Percentiles rank a stretch among this genome's conserved stretches.
Conservation (phyloP, 177 flowering plant species). For the Vitis hybrid region DNA sequence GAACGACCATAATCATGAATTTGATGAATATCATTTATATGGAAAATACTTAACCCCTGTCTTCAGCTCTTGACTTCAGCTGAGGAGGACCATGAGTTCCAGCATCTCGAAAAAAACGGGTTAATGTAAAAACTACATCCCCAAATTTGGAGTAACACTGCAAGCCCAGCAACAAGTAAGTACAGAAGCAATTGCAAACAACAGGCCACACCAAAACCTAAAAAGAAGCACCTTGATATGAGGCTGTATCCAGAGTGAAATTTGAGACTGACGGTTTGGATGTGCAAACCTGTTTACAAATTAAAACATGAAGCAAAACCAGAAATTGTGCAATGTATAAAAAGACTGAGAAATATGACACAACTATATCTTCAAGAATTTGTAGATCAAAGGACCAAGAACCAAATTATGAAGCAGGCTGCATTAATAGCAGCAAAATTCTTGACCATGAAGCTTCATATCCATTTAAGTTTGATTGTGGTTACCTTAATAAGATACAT, state of each 20-base stretch:
- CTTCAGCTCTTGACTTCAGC: constrained; percentile 22
- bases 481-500: too few species aligned
- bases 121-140: constrained; percentile 74
- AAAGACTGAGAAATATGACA: not conserved
- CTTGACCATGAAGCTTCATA: too few species aligned
- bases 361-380: too few species aligned
- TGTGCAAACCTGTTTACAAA: constrained; percentile 56
- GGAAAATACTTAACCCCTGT: constrained; percentile 33
- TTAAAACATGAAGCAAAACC: constrained; percentile 7
- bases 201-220: constrained; percentile 5
- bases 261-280: constrained; percentile 61
- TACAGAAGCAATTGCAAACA: not conserved
- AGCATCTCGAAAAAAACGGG: constrained; percentile 78
- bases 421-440: too few species aligned
- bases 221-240: constrained; percentile 63
- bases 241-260: constrained; percentile 91
- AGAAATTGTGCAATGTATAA: constrained; percentile 1
- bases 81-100: constrained; percentile 27
- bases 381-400: too few species aligned
- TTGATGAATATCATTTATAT: not conserved
- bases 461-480: too few species aligned
- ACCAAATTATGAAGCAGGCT: too few species aligned
- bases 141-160: constrained; percentile 94
- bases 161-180: constrained; percentile 22
- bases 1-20: not conserved